Conservation (phyloP, 306 rosid genomes). For the Glycine latifolia region DNA sequence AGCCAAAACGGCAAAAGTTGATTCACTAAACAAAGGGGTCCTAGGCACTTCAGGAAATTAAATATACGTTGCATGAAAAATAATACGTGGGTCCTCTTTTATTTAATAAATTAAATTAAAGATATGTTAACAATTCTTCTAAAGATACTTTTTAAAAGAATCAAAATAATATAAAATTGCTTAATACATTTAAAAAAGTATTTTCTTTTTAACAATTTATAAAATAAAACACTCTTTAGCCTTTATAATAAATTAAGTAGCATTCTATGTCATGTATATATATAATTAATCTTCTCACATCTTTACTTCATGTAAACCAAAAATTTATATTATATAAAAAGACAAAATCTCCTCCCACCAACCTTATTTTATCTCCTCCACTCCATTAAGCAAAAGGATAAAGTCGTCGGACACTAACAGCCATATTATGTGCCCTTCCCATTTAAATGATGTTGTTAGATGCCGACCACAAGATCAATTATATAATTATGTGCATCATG, state of each 20-base stretch:
- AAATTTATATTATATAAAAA: neutral
- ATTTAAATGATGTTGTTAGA: constrained; percentile 39
- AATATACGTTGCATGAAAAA: constrained; percentile 54
- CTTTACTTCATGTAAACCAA: constrained; percentile 5
- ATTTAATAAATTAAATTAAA: constrained; percentile 10
- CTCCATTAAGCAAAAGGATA: constrained; percentile 43
- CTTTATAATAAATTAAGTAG: no score
- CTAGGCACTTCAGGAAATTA: constrained; percentile 33
- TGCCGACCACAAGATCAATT: constrained; percentile 44
- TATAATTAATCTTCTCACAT: neutral
- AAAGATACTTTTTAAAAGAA: neutral
- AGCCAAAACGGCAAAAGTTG: constrained; percentile 31
- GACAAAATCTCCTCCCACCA: constrained; percentile 39
- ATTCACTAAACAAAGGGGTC: constrained; percentile 46
- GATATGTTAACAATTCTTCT: neutral
- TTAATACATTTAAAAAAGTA: neutral
- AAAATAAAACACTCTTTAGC: neutral
- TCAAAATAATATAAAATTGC: neutral
- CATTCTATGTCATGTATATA: no score
- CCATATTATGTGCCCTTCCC: constrained; percentile 50
- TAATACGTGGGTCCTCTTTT: constrained; percentile 23
- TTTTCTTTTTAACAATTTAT: neutral
- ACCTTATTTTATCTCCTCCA: constrained; percentile 37
- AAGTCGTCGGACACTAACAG: constrained; percentile 29
- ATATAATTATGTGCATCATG: constrained; percentile 26